phyloP scores from a whole-genome alignment of 352 stramenopile species.

The Phytopythium sindhum region DNA sequence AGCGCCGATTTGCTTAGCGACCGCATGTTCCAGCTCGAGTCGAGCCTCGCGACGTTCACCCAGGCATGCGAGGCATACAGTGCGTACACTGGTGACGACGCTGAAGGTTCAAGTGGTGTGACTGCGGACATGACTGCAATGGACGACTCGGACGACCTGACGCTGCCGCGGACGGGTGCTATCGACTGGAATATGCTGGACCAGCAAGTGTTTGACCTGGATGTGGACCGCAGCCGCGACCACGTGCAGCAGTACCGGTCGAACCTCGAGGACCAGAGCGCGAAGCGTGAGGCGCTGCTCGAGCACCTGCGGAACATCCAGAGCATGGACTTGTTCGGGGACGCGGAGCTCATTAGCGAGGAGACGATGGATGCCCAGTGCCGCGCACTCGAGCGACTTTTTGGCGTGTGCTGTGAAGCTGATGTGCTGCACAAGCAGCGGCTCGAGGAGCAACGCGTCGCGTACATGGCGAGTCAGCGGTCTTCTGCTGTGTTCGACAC shows the following conservation, averaged over 20 bases:
- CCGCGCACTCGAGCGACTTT: constrained; percentile 45
- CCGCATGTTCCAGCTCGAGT: constrained; percentile 87
- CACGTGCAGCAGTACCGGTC: constrained; percentile 80
- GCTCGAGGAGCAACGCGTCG: constrained; percentile 40
- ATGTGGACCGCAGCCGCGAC: constrained; percentile 60
- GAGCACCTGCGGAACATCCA: constrained; percentile 40
- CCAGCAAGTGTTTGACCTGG: constrained; percentile 75
- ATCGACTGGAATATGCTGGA: constrained; percentile 77
- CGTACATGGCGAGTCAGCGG: constrained; percentile 11
- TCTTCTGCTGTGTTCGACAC: background rate
- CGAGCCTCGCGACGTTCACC: constrained; percentile 69
- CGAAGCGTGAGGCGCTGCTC: constrained; percentile 61
- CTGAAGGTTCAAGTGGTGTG: constrained; percentile 7
- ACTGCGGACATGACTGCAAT: constrained; percentile 6
- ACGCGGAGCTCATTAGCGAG: constrained; percentile 28
- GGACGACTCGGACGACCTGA: constrained; percentile 20
- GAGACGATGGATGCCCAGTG: constrained; percentile 43
- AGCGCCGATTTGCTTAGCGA: constrained; percentile 83
- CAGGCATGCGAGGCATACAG: constrained; percentile 53
- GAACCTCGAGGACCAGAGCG: constrained; percentile 62
- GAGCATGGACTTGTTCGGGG: constrained; percentile 44
- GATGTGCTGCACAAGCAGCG: constrained; percentile 52
- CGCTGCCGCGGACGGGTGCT: constrained; percentile 27
- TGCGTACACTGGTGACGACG: constrained; percentile 11
- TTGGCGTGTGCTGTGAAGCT: constrained; percentile 48